A percentile compares a stretch with the other conserved stretches of the same genome.
These are phyloP conservation scores for Saccharomyces hybrid DNA, from an alignment of 1,139 yeast species.

Conservation along the genomic window DNA sequence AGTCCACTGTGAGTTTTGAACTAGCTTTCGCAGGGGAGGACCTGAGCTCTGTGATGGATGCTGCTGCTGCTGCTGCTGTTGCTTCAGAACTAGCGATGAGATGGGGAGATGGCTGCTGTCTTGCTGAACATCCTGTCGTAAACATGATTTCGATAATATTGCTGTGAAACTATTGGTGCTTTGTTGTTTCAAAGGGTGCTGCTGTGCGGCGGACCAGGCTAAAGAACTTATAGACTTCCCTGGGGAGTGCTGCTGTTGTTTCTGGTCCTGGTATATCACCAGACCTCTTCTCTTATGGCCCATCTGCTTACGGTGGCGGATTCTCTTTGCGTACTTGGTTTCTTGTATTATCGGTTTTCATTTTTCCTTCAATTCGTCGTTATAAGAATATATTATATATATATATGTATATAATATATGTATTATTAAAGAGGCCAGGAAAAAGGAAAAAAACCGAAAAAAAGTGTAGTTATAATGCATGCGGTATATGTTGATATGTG, in stretches of 20 bases:
- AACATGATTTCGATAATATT: neutral
- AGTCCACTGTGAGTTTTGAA: neutral
- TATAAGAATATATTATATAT: no score
- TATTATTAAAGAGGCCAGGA: neutral
- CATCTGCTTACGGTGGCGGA: neutral
- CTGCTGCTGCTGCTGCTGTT: neutral
- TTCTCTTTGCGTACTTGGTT: neutral
- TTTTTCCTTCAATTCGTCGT: neutral
- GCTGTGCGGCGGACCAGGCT: neutral
- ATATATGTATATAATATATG: neutral
- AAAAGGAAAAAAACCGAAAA: neutral
- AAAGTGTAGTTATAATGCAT: neutral
- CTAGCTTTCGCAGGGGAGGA: neutral
- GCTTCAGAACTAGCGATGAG: neutral
- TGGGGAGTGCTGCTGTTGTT: neutral
- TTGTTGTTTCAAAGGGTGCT: neutral
- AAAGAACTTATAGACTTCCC: neutral
- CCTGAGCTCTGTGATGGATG: neutral
- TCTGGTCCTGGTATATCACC: neutral
- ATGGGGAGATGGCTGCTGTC: neutral
- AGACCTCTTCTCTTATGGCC: neutral
- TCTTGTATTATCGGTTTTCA: neutral
- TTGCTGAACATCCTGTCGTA: neutral
- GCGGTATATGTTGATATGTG: neutral
- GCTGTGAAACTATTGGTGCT: neutral